Evolutionary conservation across 176 grass and related monocot genomes (phyloP).

Genomic region (Triticum turgidum): DNA sequence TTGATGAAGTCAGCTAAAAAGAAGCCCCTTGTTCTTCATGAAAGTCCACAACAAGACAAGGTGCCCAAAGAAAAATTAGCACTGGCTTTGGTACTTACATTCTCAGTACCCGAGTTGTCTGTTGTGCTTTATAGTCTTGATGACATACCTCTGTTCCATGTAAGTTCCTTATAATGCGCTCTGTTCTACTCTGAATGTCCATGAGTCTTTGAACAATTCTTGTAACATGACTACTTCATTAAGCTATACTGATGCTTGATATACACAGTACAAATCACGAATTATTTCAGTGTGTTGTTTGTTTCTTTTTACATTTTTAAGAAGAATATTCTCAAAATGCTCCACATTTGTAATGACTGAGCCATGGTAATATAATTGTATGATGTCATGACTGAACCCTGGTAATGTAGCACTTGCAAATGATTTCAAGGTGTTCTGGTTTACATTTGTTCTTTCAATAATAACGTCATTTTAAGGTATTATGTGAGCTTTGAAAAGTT

Average conservation of each 20-base stretch:
- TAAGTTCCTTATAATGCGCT: constrained; percentile 56
- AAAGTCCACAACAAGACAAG: constrained; percentile 55
- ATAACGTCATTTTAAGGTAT: background rate
- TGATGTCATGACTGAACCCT: constrained; percentile 1
- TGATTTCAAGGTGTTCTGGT: background rate
- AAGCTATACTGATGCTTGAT: background rate
- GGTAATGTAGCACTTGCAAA: background rate
- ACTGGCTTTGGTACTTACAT: constrained; percentile 59
- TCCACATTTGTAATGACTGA: background rate
- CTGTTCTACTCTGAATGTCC: constrained; percentile 4
- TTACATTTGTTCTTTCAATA: background rate
- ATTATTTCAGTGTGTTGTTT: constrained; percentile 7
- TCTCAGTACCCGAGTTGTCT: constrained; percentile 69
- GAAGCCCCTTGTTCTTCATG: constrained; percentile 68
- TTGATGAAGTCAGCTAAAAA: constrained; percentile 60
- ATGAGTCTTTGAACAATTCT: background rate
- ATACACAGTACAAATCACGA: background rate
- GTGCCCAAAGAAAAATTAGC: constrained; percentile 43
- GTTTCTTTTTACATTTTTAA: background rate
- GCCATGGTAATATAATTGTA: background rate
- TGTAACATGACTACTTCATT: background rate
- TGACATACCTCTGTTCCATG: constrained; percentile 68
- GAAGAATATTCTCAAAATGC: background rate
- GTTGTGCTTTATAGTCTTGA: constrained; percentile 65
- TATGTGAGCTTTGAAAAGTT: background rate